These are phyloP conservation scores for Nakaseomyces nivariensis DNA, from an alignment of 1,139 yeast species.

Conservation along the genomic window DNA sequence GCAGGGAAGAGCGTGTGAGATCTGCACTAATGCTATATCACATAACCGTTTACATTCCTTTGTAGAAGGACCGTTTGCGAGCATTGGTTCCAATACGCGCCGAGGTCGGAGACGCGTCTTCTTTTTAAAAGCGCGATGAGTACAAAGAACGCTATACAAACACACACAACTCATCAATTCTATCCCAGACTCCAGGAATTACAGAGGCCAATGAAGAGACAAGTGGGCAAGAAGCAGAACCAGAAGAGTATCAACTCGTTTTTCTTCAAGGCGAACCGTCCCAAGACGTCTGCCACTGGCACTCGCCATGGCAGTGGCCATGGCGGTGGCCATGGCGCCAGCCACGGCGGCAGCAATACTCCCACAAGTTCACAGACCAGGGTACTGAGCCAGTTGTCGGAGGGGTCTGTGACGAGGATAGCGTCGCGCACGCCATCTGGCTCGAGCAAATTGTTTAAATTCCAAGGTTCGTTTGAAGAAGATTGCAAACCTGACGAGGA, in stretches of 20 bases:
- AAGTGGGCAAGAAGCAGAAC: background rate
- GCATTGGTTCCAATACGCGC: no score
- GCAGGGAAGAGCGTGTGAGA: no score
- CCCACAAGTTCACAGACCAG: background rate
- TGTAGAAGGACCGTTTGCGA: no score
- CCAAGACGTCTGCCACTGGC: background rate
- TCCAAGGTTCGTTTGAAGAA: constrained; percentile 30
- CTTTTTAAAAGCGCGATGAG: no score
- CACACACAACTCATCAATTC: no score
- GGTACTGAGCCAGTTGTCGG: background rate
- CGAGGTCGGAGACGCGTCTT: no score
- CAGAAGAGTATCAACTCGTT: constrained; percentile 2
- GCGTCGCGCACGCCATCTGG: background rate
- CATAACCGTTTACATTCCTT: no score
- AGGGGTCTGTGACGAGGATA: background rate
- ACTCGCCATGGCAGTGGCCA: no score
- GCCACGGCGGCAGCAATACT: background rate
- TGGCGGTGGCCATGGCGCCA: no score
- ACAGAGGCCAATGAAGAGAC: background rate
- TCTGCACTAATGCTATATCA: no score
- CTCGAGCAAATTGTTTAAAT: constrained; percentile 9
- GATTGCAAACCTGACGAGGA: constrained; percentile 17
- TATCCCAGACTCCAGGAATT: no score
- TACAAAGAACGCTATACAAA: no score
- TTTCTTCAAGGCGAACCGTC: constrained; percentile 1